Conservation (phyloP, 2,329 filamentous ascomycete genomes). For the Chaetomiaceae sp. region DNA sequence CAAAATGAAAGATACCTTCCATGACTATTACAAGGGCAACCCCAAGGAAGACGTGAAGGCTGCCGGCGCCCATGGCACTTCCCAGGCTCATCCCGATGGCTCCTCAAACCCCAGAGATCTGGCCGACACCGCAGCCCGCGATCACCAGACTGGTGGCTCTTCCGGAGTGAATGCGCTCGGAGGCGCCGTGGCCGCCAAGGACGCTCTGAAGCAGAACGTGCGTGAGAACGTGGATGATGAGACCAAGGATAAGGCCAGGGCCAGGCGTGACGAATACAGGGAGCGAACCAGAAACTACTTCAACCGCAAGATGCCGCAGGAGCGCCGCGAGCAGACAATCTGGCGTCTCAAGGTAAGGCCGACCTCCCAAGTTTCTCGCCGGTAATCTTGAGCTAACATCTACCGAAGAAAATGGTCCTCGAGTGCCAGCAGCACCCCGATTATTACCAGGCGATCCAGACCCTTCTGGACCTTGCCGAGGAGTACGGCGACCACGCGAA, state of each 20-base stretch:
- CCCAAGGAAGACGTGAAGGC: constrained; percentile 57
- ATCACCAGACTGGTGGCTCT: constrained; percentile 40
- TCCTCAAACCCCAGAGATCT: constrained; percentile 51
- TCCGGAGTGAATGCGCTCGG: constrained; percentile 50
- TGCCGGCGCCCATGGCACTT: constrained; percentile 53
- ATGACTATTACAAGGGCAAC: constrained; percentile 55
- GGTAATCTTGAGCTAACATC: constrained; percentile 20
- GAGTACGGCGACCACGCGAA: constrained; percentile 75
- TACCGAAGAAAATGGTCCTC: constrained; percentile 79
- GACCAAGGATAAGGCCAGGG: constrained; percentile 44
- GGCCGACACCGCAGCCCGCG: constrained; percentile 42
- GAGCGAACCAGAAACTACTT: constrained; percentile 65
- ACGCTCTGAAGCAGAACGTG: constrained; percentile 51
- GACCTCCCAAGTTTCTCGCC: background rate
- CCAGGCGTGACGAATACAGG: constrained; percentile 39
- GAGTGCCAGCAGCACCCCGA: constrained; percentile 95
- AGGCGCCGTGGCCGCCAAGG: constrained; percentile 41
- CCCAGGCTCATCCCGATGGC: constrained; percentile 52
- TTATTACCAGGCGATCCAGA: constrained; percentile 87
- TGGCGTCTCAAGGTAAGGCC: constrained; percentile 70
- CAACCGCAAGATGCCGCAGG: constrained; percentile 79
- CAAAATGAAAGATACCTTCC: constrained; percentile 63
- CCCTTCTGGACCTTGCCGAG: constrained; percentile 78
- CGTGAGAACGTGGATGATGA: constrained; percentile 64
- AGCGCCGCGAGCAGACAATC: constrained; percentile 87